Evolutionary conservation across 768 basidiomycete genomes (phyloP), one percentile per base, ranked within the genome.

Genomic region (Lanmaoa pseudosensibilis): DNA sequence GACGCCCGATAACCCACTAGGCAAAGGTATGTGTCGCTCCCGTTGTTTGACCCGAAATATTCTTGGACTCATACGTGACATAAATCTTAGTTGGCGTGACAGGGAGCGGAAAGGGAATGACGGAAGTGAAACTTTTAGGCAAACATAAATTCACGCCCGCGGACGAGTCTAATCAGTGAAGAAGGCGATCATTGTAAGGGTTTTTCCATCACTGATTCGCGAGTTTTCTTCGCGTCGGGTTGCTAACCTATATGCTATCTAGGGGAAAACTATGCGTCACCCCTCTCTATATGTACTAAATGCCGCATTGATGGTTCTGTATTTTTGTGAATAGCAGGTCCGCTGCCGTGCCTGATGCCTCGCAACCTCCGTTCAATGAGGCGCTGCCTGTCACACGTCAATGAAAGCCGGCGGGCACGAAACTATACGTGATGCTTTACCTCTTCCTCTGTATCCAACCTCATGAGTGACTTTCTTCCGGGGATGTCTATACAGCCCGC

Each of bases 1-100:
- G 76, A 95, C 92, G 5, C 94, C 94, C 13, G 93, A 94, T 62
- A 94, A 94, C 68, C 93, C 93, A 12, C 69, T 92, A 19, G 94
- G 93, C 25, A 83, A 79, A 81, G 93, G 93, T 90, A 64, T 44
- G 82, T 69, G 55, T 72, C 63, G 60, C 72, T 69, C 54, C 57
- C 27, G 33, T 53, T 27, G 10, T 54, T 19, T 58, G 51, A 12
- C 49, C 15, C n/a, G 39, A 37, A n/a, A 5, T 12, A 19, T 33
- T 0, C 12, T 34, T 50, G 46, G 39, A 59, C 69, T 65, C 34
- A 63, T 65, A 53, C 44, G 39, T 54, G 57, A 21, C 54, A 16
- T 56, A 13, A 53, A 43, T 46, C 57, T 5, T 57, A 94, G 92
- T 94, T 50, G 92, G 92, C n/a, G 92, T 94, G 39, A 93, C 92